Base-by-base conservation (phyloP, 225 moss, liverwort and hornwort species). In the Ulota crispa region DNA sequence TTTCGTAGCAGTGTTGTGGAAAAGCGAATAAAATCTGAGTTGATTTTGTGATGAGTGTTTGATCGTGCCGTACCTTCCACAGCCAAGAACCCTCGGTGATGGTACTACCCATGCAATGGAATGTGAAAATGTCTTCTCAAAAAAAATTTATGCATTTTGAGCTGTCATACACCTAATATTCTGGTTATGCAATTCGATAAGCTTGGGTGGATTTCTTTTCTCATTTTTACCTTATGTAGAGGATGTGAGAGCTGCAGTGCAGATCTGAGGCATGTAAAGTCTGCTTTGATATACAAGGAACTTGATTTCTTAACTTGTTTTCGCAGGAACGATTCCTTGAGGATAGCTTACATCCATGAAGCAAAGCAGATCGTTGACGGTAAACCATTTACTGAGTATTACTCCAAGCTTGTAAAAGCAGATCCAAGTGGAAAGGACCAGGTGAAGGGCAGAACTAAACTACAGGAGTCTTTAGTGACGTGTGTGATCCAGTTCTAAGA, bases 341-440 rank as follows among this genome's bases (percentile, higher is more conserved):
- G 91, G 77, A 65, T 91, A 69, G 87, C 91, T 70, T 91, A 91
- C 80, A 85, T 91, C 55, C 85, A 91, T 75, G 83, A 84, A 76
- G 66, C 85, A 64, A 89, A 83, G 77, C 72, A 79, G 61, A 76
- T 78, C 23, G 73, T 70, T 53, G 73, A 59, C 0, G 91, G 87
- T 73, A 89, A 83, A 85, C 21, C 54, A 26, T 30, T 31, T 30
- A 85, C 85, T 31, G 89, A 87, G 39, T 91, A 87, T 69, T 91
- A 77, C 65, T 91, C 91, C n/a, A 91, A 85, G 77, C 91, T 91
- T 77, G 78, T 91, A 24, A 91, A 91, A 85, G 87, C 91, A 31
- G 91, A 91, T 83, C 89, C 89, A 70, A 91, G 91, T 75, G 89
- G 91, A 20, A 89, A 83, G 52, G 91, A 91, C 55, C 91, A 91